phyloP scores from a whole-genome alignment of 1,284 basidiomycete genomes.

The Malassezia vespertilionis region DNA sequence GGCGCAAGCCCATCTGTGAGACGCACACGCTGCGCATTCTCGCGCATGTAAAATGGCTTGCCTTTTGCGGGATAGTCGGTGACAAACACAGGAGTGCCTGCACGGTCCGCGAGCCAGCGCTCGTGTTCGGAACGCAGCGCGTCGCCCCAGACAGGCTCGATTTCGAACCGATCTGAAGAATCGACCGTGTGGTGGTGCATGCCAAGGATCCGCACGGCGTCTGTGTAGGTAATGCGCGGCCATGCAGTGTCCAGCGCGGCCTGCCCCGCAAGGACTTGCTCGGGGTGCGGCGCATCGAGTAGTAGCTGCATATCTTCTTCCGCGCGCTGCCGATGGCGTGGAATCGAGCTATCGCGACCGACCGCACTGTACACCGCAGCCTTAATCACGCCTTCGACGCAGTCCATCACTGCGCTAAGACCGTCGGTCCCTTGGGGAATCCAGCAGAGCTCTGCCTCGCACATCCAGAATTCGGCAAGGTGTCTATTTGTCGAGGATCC shows the following conservation, averaged over 20 bases:
- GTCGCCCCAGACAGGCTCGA: slow-evolving; percentile 59
- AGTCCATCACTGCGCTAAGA: slow-evolving; percentile 21
- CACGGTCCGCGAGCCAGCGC: slow-evolving; percentile 64
- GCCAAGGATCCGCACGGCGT: slow-evolving; percentile 62
- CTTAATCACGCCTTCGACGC: slow-evolving; percentile 26
- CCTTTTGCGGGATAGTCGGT: slow-evolving; percentile 69
- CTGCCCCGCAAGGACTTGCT: neutral
- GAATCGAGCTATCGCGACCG: neutral
- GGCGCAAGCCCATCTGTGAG: slow-evolving; percentile 48
- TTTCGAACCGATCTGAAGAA: slow-evolving; percentile 12
- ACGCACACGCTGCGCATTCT: neutral
- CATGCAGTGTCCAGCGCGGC: slow-evolving; percentile 50
- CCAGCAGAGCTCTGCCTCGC: slow-evolving; percentile 61
- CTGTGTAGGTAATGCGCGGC: slow-evolving; percentile 68
- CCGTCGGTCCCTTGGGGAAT: slow-evolving; percentile 1
- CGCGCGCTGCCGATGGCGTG: slow-evolving; percentile 4
- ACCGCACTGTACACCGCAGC: slow-evolving; percentile 15
- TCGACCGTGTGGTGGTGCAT: slow-evolving; percentile 48
- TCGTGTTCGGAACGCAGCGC: slow-evolving; percentile 81
- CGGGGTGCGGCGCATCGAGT: neutral
- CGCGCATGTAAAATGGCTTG: slow-evolving; percentile 91
- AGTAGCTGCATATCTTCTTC: slow-evolving; percentile 22
- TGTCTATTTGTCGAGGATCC: slow-evolving; percentile 77
- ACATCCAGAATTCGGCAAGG: slow-evolving; percentile 96
- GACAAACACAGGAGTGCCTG: slow-evolving; percentile 72